Conservation (phyloP, 179 eudicot species). For the Camellia oleifera region DNA sequence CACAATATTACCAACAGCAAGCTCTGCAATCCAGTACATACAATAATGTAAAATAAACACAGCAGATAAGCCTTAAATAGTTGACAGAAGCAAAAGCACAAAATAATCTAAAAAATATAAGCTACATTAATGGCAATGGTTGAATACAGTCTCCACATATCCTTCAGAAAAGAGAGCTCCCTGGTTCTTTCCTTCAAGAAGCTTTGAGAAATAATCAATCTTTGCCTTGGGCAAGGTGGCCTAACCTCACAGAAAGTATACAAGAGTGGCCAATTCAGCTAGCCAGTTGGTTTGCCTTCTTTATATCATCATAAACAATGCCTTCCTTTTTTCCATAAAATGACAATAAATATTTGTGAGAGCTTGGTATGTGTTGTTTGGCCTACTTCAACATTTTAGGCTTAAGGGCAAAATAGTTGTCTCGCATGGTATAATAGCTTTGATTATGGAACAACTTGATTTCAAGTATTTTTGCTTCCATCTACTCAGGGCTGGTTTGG, state of each 20-base stretch:
- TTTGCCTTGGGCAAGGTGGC: too few relatives aligned
- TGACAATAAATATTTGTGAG: background rate
- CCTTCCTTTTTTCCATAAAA: background rate
- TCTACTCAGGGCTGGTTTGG: background rate
- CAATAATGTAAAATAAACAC: background rate
- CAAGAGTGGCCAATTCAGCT: too few relatives aligned
- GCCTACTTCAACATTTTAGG: background rate
- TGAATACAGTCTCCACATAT: background rate
- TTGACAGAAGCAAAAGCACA: background rate
- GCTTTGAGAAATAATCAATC: background rate
- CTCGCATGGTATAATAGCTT: background rate
- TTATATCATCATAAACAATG: too few relatives aligned
- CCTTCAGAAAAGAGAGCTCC: background rate
- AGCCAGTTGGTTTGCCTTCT: too few relatives aligned
- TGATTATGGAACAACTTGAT: background rate
- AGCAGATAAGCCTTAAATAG: background rate
- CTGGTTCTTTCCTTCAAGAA: background rate
- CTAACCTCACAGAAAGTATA: too few relatives aligned
- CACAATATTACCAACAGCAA: slow-evolving; percentile 94
- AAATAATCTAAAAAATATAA: background rate
- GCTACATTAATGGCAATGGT: background rate
- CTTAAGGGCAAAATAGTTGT: background rate
- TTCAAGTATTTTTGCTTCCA: background rate
- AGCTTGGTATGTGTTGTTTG: background rate
- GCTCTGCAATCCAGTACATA: slow-evolving; percentile 55